Base-by-base conservation (phyloP, 352 stramenopile genomes). In the Pythium volutum region DNA sequence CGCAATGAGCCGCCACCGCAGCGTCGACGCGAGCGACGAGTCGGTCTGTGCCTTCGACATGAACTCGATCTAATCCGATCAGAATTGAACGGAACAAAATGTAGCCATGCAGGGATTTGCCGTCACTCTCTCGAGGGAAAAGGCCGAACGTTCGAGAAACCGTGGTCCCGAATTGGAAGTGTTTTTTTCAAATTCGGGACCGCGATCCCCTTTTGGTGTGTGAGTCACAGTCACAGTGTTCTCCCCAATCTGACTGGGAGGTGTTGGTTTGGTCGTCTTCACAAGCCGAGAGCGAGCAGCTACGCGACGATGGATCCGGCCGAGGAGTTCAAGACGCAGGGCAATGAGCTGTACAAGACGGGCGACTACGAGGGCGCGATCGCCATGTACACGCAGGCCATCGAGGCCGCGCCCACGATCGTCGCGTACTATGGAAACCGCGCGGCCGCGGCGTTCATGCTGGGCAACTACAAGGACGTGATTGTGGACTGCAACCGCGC, bases 281-380 rank as follows among this genome's bases (percentile, higher is more conserved):
- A 67, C 60, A 45, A 41, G 66, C 63, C 9, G 10, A 31, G 38
- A 31, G 43, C 61, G 47, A 48, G 50, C 29, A 62, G 48, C 29
- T 33, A 33, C n/a, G 10, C n/a, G 23, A 50, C 22, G 43, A 50
- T 66, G 39, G 58, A 69, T 46, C 33, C 64, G 36, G 84, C 84
- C 47, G 84, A 93, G 62, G 77, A 90, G 58, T 93, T 89, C 66
- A 93, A 93, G 78, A 65, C 73, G 48, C 75, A 89, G 67, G 91
- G 91, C 55, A 98, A 98, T 64, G 88, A 96, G 65, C 73, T 93
- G 56, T 98, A 97, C 79, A 96, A 96, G 73, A 84, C 85, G 59
- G 84, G 85, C 62, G 84, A 97, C 66, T 98, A 98, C 69, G 71
- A 81, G 47, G 81, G 72, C 59, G 92, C 92, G 50, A 93, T 97